Conservation (phyloP, 768 basidiomycete genomes). For the Trametes coccinea region DNA sequence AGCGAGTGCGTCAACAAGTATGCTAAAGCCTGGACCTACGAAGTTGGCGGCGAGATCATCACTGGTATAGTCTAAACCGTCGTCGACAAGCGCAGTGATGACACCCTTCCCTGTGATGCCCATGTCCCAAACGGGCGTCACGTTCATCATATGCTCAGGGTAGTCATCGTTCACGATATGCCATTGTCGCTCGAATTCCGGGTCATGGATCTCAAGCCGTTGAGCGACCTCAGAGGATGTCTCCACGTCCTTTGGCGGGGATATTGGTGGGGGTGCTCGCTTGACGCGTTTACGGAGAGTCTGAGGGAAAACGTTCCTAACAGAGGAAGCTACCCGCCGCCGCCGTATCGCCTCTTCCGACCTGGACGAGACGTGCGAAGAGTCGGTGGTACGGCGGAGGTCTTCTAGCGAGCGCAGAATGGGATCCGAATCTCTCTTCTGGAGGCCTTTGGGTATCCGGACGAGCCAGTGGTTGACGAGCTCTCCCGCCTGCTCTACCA, state of each 20-base stretch:
- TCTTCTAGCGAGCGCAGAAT: constrained; percentile 52
- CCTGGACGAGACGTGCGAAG: constrained; percentile 35
- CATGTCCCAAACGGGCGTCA: constrained; percentile 88
- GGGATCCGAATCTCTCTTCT: constrained; percentile 43
- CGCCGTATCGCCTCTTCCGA: constrained; percentile 43
- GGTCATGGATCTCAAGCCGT: constrained; percentile 73
- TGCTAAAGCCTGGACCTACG: constrained; percentile 50
- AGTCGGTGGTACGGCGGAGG: constrained; percentile 37
- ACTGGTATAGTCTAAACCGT: constrained; percentile 89
- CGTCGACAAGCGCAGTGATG: constrained; percentile 88
- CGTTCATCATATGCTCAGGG: constrained; percentile 87
- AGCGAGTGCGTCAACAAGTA: background rate
- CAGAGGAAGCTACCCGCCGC: constrained; percentile 51
- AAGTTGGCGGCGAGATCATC: constrained; percentile 90
- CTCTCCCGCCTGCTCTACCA: constrained; percentile 88
- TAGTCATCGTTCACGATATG: constrained; percentile 88
- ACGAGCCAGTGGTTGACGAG: constrained; percentile 84
- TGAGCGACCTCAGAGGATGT: constrained; percentile 52
- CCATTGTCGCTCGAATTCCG: constrained; percentile 87
- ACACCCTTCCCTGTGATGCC: constrained; percentile 88
- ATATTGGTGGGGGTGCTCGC: constrained; percentile 67
- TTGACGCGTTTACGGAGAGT: constrained; percentile 66
- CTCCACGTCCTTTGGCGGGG: constrained; percentile 35
- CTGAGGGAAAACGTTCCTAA: constrained; percentile 64
- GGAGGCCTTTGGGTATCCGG: constrained; percentile 47